Percentiles rank a stretch among this genome's conserved stretches.
These are phyloP conservation scores for Saccharomycopsis hybrid DNA, from an alignment of 1,139 yeast genomes.

Conservation along the genomic window DNA sequence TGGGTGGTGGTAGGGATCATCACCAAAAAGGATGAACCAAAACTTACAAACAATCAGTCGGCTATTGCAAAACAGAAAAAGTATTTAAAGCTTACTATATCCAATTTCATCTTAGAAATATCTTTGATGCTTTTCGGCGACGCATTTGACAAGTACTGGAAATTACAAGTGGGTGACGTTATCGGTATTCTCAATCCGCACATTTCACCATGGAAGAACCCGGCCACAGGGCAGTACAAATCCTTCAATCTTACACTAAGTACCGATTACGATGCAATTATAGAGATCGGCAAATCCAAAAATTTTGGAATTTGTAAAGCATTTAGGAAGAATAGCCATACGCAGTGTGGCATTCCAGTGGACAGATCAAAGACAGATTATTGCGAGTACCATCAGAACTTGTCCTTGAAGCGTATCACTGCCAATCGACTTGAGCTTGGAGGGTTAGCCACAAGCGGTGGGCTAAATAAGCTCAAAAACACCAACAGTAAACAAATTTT, in stretches of 20 bases:
- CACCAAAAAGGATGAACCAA: constrained; percentile 49
- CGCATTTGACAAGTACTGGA: constrained; percentile 68
- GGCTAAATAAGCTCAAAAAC: constrained; percentile 33
- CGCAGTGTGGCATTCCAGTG: constrained; percentile 55
- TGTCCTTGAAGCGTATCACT: constrained; percentile 45
- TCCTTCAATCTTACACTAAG: constrained; percentile 53
- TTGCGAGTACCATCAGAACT: constrained; percentile 70
- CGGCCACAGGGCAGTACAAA: constrained; percentile 25
- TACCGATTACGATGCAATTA: constrained; percentile 43
- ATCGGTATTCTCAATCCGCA: constrained; percentile 72
- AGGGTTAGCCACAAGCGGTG: constrained; percentile 43
- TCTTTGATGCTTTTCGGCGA: constrained; percentile 60
- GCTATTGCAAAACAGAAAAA: constrained; percentile 30
- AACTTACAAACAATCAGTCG: constrained; percentile 30
- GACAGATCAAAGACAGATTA: constrained; percentile 45
- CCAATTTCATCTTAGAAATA: constrained; percentile 58
- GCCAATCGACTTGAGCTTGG: constrained; percentile 69
- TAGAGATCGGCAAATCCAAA: constrained; percentile 70
- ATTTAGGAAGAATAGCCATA: constrained; percentile 35
- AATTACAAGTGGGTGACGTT: constrained; percentile 65
- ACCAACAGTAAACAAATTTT: constrained; percentile 32
- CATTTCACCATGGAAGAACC: constrained; percentile 38
- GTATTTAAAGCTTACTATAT: constrained; percentile 55
- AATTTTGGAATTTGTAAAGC: constrained; percentile 68
- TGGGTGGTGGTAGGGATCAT: constrained; percentile 73